These are phyloP conservation scores for Ogataea pini DNA, from an alignment of 805 yeast genomes.

Conservation along the genomic window DNA sequence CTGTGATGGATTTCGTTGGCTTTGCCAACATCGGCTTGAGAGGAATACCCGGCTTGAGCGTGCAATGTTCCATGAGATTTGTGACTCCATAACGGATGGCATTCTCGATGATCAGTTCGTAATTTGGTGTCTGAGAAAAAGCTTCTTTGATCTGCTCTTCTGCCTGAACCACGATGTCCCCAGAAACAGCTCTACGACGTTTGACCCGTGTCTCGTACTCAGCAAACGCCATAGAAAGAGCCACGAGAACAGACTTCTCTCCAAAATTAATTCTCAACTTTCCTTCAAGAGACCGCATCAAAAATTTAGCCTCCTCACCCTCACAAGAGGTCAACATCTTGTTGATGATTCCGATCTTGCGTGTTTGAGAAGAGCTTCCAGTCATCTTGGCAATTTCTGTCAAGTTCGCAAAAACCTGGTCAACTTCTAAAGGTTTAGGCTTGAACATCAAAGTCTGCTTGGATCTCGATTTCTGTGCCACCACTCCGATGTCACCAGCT, in stretches of 20 bases:
- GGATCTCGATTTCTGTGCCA: constrained; percentile 80
- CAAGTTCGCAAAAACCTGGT: constrained; percentile 70
- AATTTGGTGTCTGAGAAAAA: constrained; percentile 87
- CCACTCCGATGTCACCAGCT: constrained; percentile 87
- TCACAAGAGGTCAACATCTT: constrained; percentile 83
- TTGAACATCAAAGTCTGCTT: constrained; percentile 93
- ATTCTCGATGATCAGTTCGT: constrained; percentile 70
- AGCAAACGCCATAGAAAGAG: constrained; percentile 81
- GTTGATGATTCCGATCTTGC: constrained; percentile 77
- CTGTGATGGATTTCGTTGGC: constrained; percentile 93
- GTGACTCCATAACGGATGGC: constrained; percentile 69
- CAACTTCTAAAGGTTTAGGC: constrained; percentile 76
- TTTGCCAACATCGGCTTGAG: constrained; percentile 97
- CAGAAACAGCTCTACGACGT: constrained; percentile 25
- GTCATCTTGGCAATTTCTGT: constrained; percentile 73
- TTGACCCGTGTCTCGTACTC: constrained; percentile 48
- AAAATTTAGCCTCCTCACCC: constrained; percentile 84
- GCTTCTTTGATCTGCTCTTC: constrained; percentile 84
- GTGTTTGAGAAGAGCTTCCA: constrained; percentile 80
- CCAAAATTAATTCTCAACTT: constrained; percentile 92
- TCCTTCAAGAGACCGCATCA: constrained; percentile 89
- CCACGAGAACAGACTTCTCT: constrained; percentile 84
- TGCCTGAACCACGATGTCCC: constrained; percentile 56
- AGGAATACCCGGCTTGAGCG: constrained; percentile 88
- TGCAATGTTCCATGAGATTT: constrained; percentile 65